Evolutionary conservation across 2,329 filamentous ascomycete genomes (phyloP), one percentile per base, ranked within the genome.

Genomic region (Escovopsis weberi): DNA sequence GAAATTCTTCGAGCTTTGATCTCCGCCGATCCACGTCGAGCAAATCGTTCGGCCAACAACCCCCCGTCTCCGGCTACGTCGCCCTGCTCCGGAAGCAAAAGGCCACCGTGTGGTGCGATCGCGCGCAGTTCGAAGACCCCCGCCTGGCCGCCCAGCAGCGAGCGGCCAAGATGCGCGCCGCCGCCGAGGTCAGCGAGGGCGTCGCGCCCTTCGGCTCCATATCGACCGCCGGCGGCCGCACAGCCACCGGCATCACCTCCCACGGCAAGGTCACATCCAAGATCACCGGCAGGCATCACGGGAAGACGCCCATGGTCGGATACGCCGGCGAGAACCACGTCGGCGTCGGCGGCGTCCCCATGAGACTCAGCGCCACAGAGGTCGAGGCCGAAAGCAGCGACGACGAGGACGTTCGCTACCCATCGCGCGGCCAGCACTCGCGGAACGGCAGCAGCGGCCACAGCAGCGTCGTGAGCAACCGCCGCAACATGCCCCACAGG

Each of bases 91-190:
- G 91, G 48, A 89, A 88, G 60, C 91, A 98, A 64, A 96, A 96
- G 61, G 91, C 87, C 30, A 98, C 91, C 0, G 91, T 98, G 4
- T 98, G 91, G 91, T 95, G 88, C 66, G 91, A 96, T 58, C 82
- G 88, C 42, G 76, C 89, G 9, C 91, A 98, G 60, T 80, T 85
- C 48, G 87, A 96, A 62, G 91, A 98, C 59, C 85, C 89, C 1
- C 75, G 86, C 40, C 67, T 91, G 44, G 67, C 82, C 4, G 87
- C 86, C 26, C 82, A 88, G 55, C 87, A 94, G 60, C 77, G 84
- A 45, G 82, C 84, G 33, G 91, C 88, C 45, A 94, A 91, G 68
- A 79, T 85, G 66, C 74, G 87, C 39, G 91, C 91, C 11, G 80
- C 81, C 43, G 78, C 83, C 53, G 87, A 95, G 64, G 78, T 81